Percentiles rank a stretch among this genome's conserved stretches.
Evolutionary conservation across 2,329 filamentous ascomycete genomes (phyloP).

Genomic region (Didymella glomerata): DNA sequence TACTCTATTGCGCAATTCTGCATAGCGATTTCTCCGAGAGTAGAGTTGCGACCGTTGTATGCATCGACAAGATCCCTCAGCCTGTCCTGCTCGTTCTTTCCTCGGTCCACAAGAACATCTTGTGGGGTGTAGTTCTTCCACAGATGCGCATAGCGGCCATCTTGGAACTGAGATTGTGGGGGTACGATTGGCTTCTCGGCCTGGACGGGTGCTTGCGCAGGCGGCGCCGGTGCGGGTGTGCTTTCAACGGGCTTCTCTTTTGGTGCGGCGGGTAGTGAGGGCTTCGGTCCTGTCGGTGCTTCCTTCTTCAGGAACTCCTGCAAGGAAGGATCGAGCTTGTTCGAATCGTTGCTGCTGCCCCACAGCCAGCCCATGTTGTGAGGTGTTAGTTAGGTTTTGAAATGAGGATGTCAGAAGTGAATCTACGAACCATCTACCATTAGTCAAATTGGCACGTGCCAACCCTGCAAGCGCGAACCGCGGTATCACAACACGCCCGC

Average conservation of each 20-base stretch:
- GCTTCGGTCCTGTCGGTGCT: constrained; percentile 73
- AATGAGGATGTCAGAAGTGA: constrained; percentile 1
- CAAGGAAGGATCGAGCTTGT: constrained; percentile 82
- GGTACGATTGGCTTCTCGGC: constrained; percentile 52
- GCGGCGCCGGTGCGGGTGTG: constrained; percentile 15
- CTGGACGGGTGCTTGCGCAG: constrained; percentile 19
- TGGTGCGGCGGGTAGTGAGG: constrained; percentile 38
- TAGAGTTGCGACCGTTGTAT: constrained; percentile 81
- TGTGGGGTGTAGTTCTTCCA: constrained; percentile 92
- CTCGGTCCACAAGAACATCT: constrained; percentile 71
- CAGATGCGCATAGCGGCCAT: constrained; percentile 81
- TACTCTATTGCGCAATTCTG: constrained; percentile 95
- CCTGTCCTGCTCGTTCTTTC: constrained; percentile 80
- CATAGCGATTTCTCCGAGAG: constrained; percentile 80
- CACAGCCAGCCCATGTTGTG: constrained; percentile 70
- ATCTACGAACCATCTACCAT: constrained; percentile 25
- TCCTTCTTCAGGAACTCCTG: constrained; percentile 86
- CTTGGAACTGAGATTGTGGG: constrained; percentile 68
- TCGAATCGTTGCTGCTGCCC: constrained; percentile 57
- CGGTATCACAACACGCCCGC: constrained; percentile 32
- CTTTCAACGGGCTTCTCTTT: constrained; percentile 39
- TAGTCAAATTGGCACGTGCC: constrained; percentile 18
- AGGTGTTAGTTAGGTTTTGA: background rate
- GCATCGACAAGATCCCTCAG: constrained; percentile 80
- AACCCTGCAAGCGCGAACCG: constrained; percentile 26